phyloP scores from a whole-genome alignment of 2,329 filamentous ascomycete species.

The Colletotrichum musicola region DNA sequence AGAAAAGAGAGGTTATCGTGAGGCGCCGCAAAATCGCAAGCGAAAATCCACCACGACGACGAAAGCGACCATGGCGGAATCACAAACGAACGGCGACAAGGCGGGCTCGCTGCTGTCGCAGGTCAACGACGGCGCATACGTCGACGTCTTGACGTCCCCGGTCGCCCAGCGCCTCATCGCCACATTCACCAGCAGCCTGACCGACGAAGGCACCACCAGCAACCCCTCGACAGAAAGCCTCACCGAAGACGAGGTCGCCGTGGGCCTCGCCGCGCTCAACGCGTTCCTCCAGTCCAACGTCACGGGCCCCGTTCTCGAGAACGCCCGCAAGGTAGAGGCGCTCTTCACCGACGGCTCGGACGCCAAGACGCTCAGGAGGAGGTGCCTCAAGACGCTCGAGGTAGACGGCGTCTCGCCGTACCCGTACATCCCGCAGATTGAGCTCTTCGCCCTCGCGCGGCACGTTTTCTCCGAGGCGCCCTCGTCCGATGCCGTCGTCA shows the following conservation, averaged over 20 bases:
- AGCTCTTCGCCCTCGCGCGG: constrained; percentile 82
- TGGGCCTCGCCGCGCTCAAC: constrained; percentile 78
- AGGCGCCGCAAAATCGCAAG: constrained; percentile 1
- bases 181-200: constrained; percentile 13
- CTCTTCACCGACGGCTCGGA: constrained; percentile 54
- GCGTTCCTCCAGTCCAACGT: constrained; percentile 89
- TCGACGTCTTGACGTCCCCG: constrained; percentile 29
- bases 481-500: constrained; percentile 43
- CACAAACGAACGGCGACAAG: not conserved
- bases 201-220: not conserved
- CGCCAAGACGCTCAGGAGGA: constrained; percentile 56
- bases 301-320: constrained; percentile 82
- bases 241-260: constrained; percentile 52
- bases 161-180: constrained; percentile 19
- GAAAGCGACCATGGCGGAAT: constrained; percentile 4
- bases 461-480: constrained; percentile 55
- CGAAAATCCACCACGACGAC: not conserved
- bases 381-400: constrained; percentile 66
- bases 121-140: constrained; percentile 22
- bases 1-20: constrained; percentile 9
- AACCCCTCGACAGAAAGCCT: constrained; percentile 5
- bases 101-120: constrained; percentile 5
- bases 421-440: constrained; percentile 83
- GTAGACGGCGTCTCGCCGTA: constrained; percentile 91
- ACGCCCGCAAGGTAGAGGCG: constrained; percentile 45